Evolutionary conservation across 805 yeast genomes (phyloP).

Genomic region (Saturnispora mendoncae): DNA sequence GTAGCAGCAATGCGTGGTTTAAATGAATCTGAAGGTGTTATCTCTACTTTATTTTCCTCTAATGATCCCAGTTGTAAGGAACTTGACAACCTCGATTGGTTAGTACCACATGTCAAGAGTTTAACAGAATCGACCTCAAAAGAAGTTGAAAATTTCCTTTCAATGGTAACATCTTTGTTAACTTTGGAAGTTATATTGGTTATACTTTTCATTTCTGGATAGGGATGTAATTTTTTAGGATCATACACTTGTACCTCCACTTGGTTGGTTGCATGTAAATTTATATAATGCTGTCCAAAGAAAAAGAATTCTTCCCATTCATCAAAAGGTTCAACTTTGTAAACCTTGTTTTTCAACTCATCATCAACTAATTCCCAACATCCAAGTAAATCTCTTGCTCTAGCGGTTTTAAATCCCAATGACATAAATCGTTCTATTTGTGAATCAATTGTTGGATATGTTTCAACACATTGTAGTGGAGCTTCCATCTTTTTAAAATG

Average conservation of each 20-base stretch:
- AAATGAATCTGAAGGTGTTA: constrained; percentile 4
- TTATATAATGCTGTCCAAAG: constrained; percentile 66
- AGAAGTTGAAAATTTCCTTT: constrained; percentile 35
- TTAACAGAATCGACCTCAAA: constrained; percentile 14
- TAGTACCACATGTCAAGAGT: constrained; percentile 34
- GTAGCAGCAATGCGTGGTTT: constrained; percentile 10
- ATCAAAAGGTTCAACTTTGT: constrained; percentile 58
- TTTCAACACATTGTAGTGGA: constrained; percentile 56
- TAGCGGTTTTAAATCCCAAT: constrained; percentile 40
- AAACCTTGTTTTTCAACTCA: constrained; percentile 34
- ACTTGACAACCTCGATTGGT: constrained; percentile 25
- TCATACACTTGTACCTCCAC: constrained; percentile 12
- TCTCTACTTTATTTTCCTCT: background rate
- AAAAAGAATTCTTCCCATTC: constrained; percentile 76
- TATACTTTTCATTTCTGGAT: background rate
- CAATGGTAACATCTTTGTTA: constrained; percentile 6
- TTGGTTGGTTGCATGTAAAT: constrained; percentile 52
- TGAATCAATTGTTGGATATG: constrained; percentile 41
- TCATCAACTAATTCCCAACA: constrained; percentile 47
- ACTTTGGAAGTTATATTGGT: background rate
- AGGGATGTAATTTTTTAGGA: background rate
- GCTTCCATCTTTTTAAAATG: constrained; percentile 61
- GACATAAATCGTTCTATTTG: constrained; percentile 38
- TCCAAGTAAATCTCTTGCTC: constrained; percentile 44
- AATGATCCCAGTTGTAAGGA: constrained; percentile 11